phyloP scores from a whole-genome alignment of 148 eudicot genomes.

The Rhododendron williamsianum region DNA sequence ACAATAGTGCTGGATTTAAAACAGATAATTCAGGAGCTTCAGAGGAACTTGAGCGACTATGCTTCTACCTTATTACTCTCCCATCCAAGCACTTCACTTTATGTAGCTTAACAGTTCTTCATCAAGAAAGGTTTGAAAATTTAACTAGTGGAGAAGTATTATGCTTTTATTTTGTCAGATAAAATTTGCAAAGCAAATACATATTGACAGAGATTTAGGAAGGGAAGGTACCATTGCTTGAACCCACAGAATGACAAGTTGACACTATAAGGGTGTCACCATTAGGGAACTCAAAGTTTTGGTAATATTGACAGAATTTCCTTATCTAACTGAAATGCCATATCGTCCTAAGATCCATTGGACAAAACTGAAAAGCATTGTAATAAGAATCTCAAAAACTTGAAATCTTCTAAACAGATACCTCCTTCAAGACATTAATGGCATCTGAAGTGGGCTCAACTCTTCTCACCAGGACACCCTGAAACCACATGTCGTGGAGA shows the following conservation, averaged over 20 bases:
- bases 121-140: neutral
- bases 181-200: neutral
- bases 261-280: neutral
- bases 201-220: neutral
- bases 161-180: neutral
- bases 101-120: neutral
- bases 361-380: neutral
- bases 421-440: constrained; percentile 72
- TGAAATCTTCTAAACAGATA: constrained; percentile 19
- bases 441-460: constrained; percentile 94
- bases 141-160: neutral
- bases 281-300: neutral
- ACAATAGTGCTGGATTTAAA: neutral
- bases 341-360: neutral
- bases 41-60: neutral
- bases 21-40: constrained; percentile 6
- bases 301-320: neutral
- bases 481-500: constrained; percentile 13
- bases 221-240: neutral
- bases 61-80: neutral
- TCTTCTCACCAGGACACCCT: constrained; percentile 93
- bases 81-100: neutral
- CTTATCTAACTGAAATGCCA: neutral
- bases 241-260: neutral
- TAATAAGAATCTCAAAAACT: neutral